These are phyloP conservation scores for Excoecaria cochinchinensis DNA, from an alignment of 345 rosid species.

Conservation along the genomic window DNA sequence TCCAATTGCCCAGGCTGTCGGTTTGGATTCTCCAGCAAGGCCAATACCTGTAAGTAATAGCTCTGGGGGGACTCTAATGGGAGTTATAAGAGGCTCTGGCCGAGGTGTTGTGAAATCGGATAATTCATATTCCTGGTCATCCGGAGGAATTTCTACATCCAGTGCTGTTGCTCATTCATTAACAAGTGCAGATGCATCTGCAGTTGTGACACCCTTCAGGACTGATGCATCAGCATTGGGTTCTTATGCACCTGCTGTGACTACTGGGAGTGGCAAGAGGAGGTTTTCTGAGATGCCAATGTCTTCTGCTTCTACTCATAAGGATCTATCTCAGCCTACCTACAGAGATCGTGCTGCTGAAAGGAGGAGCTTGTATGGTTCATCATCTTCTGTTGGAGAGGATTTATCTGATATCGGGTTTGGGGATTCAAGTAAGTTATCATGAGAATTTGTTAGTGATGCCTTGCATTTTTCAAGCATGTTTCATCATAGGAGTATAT, in stretches of 20 bases:
- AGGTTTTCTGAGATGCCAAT: constrained; percentile 88
- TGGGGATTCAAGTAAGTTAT: constrained; percentile 76
- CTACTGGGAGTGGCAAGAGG: constrained; percentile 69
- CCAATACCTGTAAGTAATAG: constrained; percentile 61
- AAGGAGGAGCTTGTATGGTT: constrained; percentile 93
- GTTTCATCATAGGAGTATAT: background rate
- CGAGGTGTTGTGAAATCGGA: constrained; percentile 54
- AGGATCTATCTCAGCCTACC: constrained; percentile 63
- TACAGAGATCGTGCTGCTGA: constrained; percentile 99
- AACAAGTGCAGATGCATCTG: constrained; percentile 41
- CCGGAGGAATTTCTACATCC: constrained; percentile 32
- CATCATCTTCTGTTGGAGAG: constrained; percentile 56
- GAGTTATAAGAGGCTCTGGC: constrained; percentile 79
- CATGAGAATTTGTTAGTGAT: constrained; percentile 21
- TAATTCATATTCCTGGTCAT: constrained; percentile 33
- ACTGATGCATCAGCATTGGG: constrained; percentile 78
- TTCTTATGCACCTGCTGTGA: constrained; percentile 49
- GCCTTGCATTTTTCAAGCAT: constrained; percentile 9
- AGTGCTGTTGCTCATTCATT: constrained; percentile 35
- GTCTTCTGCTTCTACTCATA: constrained; percentile 46
- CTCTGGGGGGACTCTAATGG: constrained; percentile 78
- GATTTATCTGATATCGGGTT: constrained; percentile 44
- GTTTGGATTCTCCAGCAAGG: constrained; percentile 45
- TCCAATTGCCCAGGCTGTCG: constrained; percentile 33
- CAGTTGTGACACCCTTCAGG: constrained; percentile 53